Base-by-base conservation (phyloP, 306 rosid genomes). In the Luffa aegyptiaca region DNA sequence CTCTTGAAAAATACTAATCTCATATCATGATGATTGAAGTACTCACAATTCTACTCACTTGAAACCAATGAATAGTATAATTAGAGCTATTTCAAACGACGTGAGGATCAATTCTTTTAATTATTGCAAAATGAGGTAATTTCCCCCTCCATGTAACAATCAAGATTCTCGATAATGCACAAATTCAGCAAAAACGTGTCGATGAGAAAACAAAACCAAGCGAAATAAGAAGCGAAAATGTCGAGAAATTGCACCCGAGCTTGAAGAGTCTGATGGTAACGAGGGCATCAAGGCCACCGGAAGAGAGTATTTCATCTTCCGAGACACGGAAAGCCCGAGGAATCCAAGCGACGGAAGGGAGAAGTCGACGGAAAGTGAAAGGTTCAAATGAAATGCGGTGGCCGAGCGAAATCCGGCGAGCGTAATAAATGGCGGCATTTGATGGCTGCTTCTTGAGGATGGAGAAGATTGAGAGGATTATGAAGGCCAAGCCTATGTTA, bases 271-370 rank as follows among this genome's bases (percentile, higher is more conserved):
- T 86, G 70, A 95, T 85, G 85, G 91, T 69, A 74, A 90, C 88
- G 14, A 95, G 90, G 73, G 97, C 93, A 52, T 91, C 98, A 35
- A 95, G 97, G 75, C 97, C 98, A 61, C 84, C 79, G 39, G 83
- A 62, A 14, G 83, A 62, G 18, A 95, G 71, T 42, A 95, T 88
- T 45, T 95, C 83, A n/a, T 85, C 87, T 81, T 92, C 97, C 0
- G 93, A 84, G 55, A 90, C 86, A 31, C 79, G 86, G 7, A 81
- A 82, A 42, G 97, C 87, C 36, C 86, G 82, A 58, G 87, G 64
- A 81, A 92, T 88, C 98, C 98, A 92, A 2, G 90, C 80, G 41
- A 86, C 65, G 0, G 97, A 90, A 45, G 97, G 97, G 68, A 89
- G 82, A 79, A 88, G 86, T 17, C 93, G 93, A 52, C 77, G 78